Evolutionary conservation across 495 filamentous ascomycete species (phyloP), one percentile per base, ranked within the genome.

Genomic region (Aspergillus indologenus): DNA sequence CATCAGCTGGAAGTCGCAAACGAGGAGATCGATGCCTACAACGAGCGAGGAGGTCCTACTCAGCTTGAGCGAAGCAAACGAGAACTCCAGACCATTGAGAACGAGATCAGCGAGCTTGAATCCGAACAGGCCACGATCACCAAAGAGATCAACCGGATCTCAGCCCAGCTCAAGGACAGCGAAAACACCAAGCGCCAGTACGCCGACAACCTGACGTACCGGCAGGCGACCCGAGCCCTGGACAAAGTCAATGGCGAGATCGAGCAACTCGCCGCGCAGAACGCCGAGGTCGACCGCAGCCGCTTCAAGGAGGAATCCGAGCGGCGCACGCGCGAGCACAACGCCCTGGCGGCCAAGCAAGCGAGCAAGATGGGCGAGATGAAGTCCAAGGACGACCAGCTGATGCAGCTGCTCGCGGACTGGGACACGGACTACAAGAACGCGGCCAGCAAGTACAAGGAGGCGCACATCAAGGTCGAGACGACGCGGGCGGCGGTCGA

Each of bases 401-500:
- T 97, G 18, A 74, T 67, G 56, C 80, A 87, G 44, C 78, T 92
- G 14, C 64, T 88, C 17, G 73, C 79, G 6, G 91, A 97, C 59
- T 99, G 87, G 83, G 82, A 91, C 19, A 85, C 85, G 3, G 90
- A 96, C 48, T 96, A 96, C 75, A 86, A 91, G 65, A 83, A 90
- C 67, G 91, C 93, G 18, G 84, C 85, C n/a, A 65, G 76, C 29
- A 88, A 90, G 61, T 98, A 90, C 75, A 90, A 90, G 63, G 90
- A 96, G 72, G 80, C 87, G 0, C 88, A 96, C 66, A 90, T 97
- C 77, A 89, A 89, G 61, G 90, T 96, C 1, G 90, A 95, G 70
- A 92, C 91, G 0, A 96, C 91, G 26, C 96, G 93, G 70, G 92
- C 91, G 0, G 93, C 90, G 12, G 88, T 94, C 42, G 91, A 94